Evolutionary conservation across 768 basidiomycete species (phyloP), one percentile per base, ranked within the genome.

Genomic region (Phylloporus scabripes): DNA sequence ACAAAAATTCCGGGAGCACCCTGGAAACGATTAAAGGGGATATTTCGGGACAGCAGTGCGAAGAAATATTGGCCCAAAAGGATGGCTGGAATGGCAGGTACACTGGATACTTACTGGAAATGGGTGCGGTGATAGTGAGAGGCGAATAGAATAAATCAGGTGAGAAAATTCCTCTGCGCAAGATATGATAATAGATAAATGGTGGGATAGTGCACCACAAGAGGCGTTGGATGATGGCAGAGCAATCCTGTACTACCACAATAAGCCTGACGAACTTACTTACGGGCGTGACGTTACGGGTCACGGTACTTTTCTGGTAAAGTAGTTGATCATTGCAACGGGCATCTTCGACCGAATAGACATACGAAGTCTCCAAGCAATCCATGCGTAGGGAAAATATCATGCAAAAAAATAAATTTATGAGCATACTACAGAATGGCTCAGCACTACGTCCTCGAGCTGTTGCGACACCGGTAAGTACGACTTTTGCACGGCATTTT

Each of bases 221-320:
- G 39, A 41, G 61, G 48, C 31, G 61, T 56, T 45, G 57, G 56
- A 54, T 54, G 56, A 55, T 54, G 57, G 44, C 51, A 68, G 55
- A 58, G 58, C 45, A 60, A 60, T 56, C 57, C 53, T 58, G 55
- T 51, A 68, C 54, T 51, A 68, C 54, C 10, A 47, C 55, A 55
- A 47, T 51, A 55, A 49, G 59, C 52, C 54, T n/a, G 55, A 64
- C 61, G 66, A 67, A 67, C 66, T 60, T 67, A 67, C 66, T 67
- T 69, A 66, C 62, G 38, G 28, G 55, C 54, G 66, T 67, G 66
- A 67, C 68, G 66, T 68, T 62, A 59, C 64, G 15, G n/a, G 66
- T 67, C 66, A 67, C 66, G 50, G 45, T 43, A 57, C 66, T 31
- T 46, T 64, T 62, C 59, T 52, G 50, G 61, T 64, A 62, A 62